Evolutionary conservation across 768 basidiomycete genomes (phyloP).

Genomic region (Fomitopsis serialis): DNA sequence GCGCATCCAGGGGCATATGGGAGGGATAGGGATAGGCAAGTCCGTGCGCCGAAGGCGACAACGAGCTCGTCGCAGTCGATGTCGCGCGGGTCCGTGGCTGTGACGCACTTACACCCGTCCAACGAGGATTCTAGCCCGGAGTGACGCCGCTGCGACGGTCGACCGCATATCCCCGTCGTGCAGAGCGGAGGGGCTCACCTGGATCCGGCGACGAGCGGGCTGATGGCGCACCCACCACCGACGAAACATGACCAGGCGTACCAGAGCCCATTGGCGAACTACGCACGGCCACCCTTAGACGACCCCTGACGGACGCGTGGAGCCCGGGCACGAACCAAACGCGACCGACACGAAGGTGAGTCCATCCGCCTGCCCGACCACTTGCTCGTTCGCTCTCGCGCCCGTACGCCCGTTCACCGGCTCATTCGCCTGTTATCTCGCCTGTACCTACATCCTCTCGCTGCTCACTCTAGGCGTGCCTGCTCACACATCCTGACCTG

Average conservation of each 20-base stretch:
- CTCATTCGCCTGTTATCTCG: too few relatives aligned
- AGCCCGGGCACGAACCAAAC: too few relatives aligned
- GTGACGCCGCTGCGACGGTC: too few relatives aligned
- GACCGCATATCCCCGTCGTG: neutral
- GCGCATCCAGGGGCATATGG: neutral
- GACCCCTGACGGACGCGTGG: neutral
- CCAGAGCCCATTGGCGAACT: neutral
- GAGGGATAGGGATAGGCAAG: neutral
- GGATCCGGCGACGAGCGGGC: neutral
- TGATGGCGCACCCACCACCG: neutral
- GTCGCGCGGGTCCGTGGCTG: neutral
- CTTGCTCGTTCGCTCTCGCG: too few relatives aligned
- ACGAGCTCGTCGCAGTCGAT: neutral
- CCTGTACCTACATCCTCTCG: too few relatives aligned
- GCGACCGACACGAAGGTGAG: too few relatives aligned
- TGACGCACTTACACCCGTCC: neutral
- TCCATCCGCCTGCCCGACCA: too few relatives aligned
- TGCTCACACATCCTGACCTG: too few relatives aligned
- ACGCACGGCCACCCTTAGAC: conserved; percentile 1
- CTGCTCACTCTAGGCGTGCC: too few relatives aligned
- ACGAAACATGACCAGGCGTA: neutral
- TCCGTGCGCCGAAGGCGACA: neutral
- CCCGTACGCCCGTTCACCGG: too few relatives aligned
- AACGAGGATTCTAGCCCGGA: neutral
- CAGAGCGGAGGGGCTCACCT: neutral